Evolutionary conservation across 164 flowering plant species (phyloP).

Genomic region (Chloranthus sessilifolius): DNA sequence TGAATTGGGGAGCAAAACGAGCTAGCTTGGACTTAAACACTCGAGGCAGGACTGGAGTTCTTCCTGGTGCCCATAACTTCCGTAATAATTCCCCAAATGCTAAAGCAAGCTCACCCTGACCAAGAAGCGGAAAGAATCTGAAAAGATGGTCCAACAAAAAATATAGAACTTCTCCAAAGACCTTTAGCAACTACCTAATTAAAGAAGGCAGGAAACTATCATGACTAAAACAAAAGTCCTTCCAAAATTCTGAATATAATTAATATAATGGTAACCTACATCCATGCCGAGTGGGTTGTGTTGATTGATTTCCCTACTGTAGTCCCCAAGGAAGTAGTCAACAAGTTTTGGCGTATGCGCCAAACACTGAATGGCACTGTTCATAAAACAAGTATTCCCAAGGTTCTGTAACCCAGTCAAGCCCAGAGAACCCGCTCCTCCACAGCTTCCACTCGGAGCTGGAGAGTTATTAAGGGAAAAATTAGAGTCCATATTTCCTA

Average conservation of each 20-base stretch:
- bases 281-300: slow-evolving; percentile 87
- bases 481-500: slow-evolving; percentile 28
- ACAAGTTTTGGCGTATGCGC: slow-evolving; percentile 89
- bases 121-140: slow-evolving; percentile 11
- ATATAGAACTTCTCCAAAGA: slow-evolving; percentile 3
- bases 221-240: slow-evolving; percentile 2
- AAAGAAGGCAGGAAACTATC: slow-evolving; percentile 2
- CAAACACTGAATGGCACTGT: slow-evolving; percentile 90
- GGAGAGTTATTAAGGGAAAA: slow-evolving; percentile 16
- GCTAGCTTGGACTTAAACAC: slow-evolving; percentile 72
- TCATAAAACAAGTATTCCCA: slow-evolving; percentile 98
- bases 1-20: slow-evolving; percentile 86
- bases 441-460: slow-evolving; percentile 23
- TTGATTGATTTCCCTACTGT: slow-evolving; percentile 64
- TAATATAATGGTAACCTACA: slow-evolving; percentile 37
- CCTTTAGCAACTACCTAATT: slow-evolving; percentile 3
- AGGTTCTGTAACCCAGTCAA: slow-evolving; percentile 90
- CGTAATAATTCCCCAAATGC: slow-evolving; percentile 88
- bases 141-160: slow-evolving; percentile 12
- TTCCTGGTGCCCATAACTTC: slow-evolving; percentile 84
- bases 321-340: slow-evolving; percentile 88
- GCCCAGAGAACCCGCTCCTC: slow-evolving; percentile 63
- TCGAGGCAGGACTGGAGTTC: slow-evolving; percentile 61
- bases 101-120: slow-evolving; percentile 84
- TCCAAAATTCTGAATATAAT: slow-evolving; percentile 6